phyloP scores from a whole-genome alignment of 169 alveolate genomes.

The Cryptosporidium sp. region DNA sequence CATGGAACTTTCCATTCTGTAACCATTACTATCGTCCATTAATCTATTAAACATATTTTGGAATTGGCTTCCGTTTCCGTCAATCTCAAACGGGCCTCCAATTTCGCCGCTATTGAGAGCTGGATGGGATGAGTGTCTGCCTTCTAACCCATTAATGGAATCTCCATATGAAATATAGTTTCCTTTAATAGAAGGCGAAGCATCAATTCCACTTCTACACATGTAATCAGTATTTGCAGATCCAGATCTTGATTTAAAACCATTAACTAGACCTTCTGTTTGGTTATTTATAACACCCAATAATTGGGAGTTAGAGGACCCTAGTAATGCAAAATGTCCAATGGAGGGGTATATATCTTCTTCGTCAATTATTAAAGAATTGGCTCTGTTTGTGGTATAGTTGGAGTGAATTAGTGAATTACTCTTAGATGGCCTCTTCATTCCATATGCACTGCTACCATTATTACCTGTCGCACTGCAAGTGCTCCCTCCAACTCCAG shows the following conservation, averaged over 20 bases:
- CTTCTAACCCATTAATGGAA: background rate
- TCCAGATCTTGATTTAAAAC: constrained; percentile 5
- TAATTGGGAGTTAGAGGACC: constrained; percentile 7
- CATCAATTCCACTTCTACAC: constrained; percentile 12
- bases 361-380: constrained; percentile 22
- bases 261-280: background rate
- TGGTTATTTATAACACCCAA: background rate
- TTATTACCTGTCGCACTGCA: background rate
- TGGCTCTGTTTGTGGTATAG: background rate
- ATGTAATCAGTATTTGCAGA: constrained; percentile 18
- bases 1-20: constrained; percentile 9
- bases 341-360: constrained; percentile 53
- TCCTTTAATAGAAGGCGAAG: constrained; percentile 28
- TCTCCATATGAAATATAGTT: constrained; percentile 7
- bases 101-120: background rate
- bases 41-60: constrained; percentile 24
- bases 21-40: background rate
- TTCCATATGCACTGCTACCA: constrained; percentile 1
- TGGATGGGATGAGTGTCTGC: constrained; percentile 10
- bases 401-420: background rate
- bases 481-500: constrained; percentile 17
- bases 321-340: constrained; percentile 30
- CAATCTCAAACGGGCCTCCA: constrained; percentile 24
- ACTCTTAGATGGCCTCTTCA: constrained; percentile 3
- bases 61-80: constrained; percentile 4